A percentile compares a stretch with the other conserved stretches of the same genome.
Conservation (phyloP, 2,329 filamentous ascomycete species). For the Colletotrichum spaethianum region DNA sequence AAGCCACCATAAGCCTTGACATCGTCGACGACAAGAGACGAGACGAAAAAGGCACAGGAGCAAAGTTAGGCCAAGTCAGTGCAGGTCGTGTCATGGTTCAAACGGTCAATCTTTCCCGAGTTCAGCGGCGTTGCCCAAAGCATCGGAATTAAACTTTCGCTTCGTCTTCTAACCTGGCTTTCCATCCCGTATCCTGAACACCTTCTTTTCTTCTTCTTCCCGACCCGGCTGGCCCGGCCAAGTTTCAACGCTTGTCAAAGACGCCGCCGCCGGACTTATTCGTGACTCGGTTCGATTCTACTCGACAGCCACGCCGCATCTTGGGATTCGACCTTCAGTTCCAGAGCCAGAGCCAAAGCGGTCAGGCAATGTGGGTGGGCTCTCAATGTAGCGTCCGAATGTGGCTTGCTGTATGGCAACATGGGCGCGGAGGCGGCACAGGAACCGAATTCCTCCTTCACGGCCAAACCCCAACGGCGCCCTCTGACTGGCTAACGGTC, state of each 20-base stretch:
- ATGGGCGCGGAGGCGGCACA: slow-evolving; percentile 24
- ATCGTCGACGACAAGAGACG: slow-evolving; percentile 26
- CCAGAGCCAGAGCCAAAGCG: slow-evolving; percentile 31
- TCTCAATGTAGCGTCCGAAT: slow-evolving; percentile 16
- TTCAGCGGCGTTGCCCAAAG: background rate
- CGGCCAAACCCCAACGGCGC: slow-evolving; percentile 19
- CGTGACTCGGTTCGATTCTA: slow-evolving; percentile 16
- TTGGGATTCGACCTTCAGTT: slow-evolving; percentile 3
- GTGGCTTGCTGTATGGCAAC: slow-evolving; percentile 13
- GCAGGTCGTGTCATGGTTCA: slow-evolving; percentile 14
- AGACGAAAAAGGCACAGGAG: slow-evolving; percentile 20
- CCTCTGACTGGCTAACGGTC: slow-evolving; percentile 33
- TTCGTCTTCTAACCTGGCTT: slow-evolving; percentile 13
- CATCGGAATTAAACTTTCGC: slow-evolving; percentile 37
- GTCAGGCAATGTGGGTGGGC: slow-evolving; percentile 26
- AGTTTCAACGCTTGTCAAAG: slow-evolving; percentile 30
- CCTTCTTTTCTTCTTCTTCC: slow-evolving; percentile 9
- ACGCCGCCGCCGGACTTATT: background rate
- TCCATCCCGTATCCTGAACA: slow-evolving; percentile 12
- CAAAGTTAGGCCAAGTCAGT: slow-evolving; percentile 22
- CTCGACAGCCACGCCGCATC: slow-evolving; percentile 19
- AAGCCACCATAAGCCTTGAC: slow-evolving; percentile 22
- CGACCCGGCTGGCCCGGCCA: slow-evolving; percentile 24
- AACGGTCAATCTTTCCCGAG: background rate
- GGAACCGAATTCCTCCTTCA: slow-evolving; percentile 34